Evolutionary conservation across 805 yeast species (phyloP), one percentile per base, ranked within the genome.

Genomic region (Yarrowia sp.): DNA sequence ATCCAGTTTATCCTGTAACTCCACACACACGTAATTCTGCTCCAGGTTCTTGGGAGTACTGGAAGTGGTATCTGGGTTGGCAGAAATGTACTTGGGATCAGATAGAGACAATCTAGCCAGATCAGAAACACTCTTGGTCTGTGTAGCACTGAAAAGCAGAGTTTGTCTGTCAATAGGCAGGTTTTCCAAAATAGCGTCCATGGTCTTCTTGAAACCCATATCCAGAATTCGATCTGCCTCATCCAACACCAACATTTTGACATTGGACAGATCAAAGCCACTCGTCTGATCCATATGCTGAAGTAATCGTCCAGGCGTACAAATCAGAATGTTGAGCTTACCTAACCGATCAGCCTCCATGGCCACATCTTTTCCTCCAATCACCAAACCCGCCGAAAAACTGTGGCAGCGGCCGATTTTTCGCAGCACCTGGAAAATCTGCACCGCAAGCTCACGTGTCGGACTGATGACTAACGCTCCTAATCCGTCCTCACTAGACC

Each of bases 161-260:
- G 97, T 91, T 73, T 92, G 97, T 73, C 97, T 83, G 4, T 86
- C 81, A 10, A 88, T 84, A 0, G 97, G 96, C 67, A 92, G 77
- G 73, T 88, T 90, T 53, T 84, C 83, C 32, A 92, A 77, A 64
- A 92, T 92, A 35, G 87, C 88, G 73, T 92, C 97, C 67, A 92
- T 76, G 48, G 95, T 88, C 70, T 84, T 84, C 73, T 86, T 86
- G 80, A 92, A 92, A 8, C 97, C 97, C 96, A 92, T 90, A 76
- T 92, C 98, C 70, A 92, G 78, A 71, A 95, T 90, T 69, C 97
- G 80, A 73, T 92, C 98, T 0, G 97, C 97, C 75, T 92, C 98
- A 75, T 92, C 98, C 62, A 92, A 76, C 1, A 92, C 92, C 50
- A 92, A 77, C 73, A 88, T 83, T 75, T 92, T 93, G 67, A 92